Conservation (phyloP, 306 rosid species). For the Delonix regia region DNA sequence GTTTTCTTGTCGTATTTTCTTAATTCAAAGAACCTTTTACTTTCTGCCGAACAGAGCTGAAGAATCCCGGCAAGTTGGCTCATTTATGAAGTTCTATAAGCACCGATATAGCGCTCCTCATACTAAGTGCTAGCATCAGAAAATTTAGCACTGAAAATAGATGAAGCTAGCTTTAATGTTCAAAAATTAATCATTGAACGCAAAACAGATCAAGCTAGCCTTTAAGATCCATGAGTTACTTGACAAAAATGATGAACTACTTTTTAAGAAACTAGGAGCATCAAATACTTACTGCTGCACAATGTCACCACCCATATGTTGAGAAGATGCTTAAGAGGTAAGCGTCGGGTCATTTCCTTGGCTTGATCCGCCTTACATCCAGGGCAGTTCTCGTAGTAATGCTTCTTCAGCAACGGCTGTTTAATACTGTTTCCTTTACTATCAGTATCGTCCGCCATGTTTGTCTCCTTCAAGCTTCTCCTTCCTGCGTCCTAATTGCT, state of each 20-base stretch:
- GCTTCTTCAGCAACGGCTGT: constrained; percentile 53
- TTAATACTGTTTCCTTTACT: not conserved
- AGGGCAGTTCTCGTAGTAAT: constrained; percentile 65
- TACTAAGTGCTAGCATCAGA: not conserved
- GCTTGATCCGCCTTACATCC: constrained; percentile 72
- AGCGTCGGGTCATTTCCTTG: constrained; percentile 48
- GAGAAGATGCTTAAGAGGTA: constrained; percentile 47
- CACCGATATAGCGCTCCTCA: too few species aligned
- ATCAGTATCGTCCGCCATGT: constrained; percentile 50
- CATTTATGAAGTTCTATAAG: not conserved
- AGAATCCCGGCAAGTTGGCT: not conserved
- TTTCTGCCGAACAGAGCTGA: not conserved
- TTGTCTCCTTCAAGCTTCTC: not conserved
- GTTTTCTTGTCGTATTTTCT: not conserved
- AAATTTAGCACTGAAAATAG: not conserved
- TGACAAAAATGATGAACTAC: too few species aligned
- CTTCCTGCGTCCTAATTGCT: too few species aligned
- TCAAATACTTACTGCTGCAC: constrained; percentile 48
- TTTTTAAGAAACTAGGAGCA: too few species aligned
- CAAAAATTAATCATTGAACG: not conserved
- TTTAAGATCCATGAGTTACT: too few species aligned
- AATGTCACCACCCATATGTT: constrained; percentile 59
- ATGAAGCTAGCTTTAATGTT: not conserved
- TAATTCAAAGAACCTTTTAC: not conserved
- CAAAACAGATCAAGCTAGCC: not conserved